A percentile compares a stretch with the other conserved stretches of the same genome.
These are phyloP conservation scores for Fusarium denticulatum DNA, from an alignment of 2,329 filamentous ascomycete genomes.

Conservation along the genomic window DNA sequence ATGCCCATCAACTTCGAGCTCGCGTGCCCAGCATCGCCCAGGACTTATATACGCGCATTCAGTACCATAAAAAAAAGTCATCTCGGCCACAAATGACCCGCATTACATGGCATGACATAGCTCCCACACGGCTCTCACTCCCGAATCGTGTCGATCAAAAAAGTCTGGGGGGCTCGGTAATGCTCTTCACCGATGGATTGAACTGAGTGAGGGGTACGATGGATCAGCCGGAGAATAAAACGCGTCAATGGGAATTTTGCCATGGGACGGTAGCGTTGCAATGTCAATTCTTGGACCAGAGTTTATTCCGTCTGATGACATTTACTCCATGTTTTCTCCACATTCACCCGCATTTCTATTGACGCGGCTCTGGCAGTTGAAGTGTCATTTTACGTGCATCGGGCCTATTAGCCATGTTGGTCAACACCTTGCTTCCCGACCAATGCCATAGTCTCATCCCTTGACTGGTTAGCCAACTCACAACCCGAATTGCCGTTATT, in stretches of 20 bases:
- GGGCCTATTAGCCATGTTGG: constrained; percentile 11
- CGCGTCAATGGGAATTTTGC: constrained; percentile 35
- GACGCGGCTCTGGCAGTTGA: constrained; percentile 21
- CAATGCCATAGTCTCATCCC: not conserved
- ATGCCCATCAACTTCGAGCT: not conserved
- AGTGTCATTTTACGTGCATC: constrained; percentile 17
- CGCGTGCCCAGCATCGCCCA: not conserved
- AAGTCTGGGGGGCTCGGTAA: constrained; percentile 13
- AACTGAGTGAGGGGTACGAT: constrained; percentile 30
- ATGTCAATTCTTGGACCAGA: not conserved
- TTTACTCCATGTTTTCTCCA: constrained; percentile 12
- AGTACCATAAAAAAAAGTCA: not conserved
- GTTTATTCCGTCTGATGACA: constrained; percentile 9
- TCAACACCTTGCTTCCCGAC: not conserved
- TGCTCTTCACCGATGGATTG: constrained; percentile 14
- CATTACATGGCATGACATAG: constrained; percentile 13
- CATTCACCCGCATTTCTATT: constrained; percentile 29
- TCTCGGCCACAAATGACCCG: constrained; percentile 17
- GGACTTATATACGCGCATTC: constrained; percentile 1
- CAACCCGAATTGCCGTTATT: not conserved
- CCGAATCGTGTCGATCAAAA: constrained; percentile 18
- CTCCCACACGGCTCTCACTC: not conserved
- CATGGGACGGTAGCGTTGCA: constrained; percentile 8
- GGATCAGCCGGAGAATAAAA: constrained; percentile 14
- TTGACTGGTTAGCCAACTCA: not conserved